Evolutionary conservation across 2,329 filamentous ascomycete species (phyloP), one percentile per base, ranked within the genome.

Genomic region (Trichoderma simmonsii): DNA sequence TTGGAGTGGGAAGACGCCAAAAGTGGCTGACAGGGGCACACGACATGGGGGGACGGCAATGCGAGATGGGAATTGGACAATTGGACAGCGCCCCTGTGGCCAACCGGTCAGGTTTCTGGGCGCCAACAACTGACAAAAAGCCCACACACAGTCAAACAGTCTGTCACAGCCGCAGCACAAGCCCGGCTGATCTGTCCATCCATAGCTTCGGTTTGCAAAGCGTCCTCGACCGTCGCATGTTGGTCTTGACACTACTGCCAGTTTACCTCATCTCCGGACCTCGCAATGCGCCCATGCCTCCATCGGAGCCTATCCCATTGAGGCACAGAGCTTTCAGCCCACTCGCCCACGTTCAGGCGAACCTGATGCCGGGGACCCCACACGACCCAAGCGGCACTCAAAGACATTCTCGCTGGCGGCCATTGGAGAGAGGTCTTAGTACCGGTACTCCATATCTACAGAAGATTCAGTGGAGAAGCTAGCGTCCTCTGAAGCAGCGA

Each of bases 321-420:
- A 66, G 24, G 24, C 60, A 14, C 51, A 32, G 18, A 24, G 18
- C 51, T 15, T 65, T 34, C 59, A 71, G 36, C 43, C 56, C 32
- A 56, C 43, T 62, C 63, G 39, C 57, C 43, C 56, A 39, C 28
- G 24, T 48, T 62, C 54, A 48, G 36, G 28, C 26, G 28, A 39
- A 51, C 28, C 43, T 56, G 34, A 66, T 57, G 64, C 71, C 64
- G 71, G 71, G 70, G 64, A 63, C 71, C 71, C 71, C 71, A 72
- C 71, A 65, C 62, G 28, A 59, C 57, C 60, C 54, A 30, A 60
- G 56, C 24, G 39, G 39, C 54, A 57, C n/a, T 43, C 54, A 32
- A 70, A 69, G 64, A 57, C 57, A 57, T 69, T 69, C 56, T 72
- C 59, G 48, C 59, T 28, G 28, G 48, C 71, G 51, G 39, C 64